Evolutionary conservation across 208 protist species (phyloP).

Genomic region (Balamuthia mandrillaris): DNA sequence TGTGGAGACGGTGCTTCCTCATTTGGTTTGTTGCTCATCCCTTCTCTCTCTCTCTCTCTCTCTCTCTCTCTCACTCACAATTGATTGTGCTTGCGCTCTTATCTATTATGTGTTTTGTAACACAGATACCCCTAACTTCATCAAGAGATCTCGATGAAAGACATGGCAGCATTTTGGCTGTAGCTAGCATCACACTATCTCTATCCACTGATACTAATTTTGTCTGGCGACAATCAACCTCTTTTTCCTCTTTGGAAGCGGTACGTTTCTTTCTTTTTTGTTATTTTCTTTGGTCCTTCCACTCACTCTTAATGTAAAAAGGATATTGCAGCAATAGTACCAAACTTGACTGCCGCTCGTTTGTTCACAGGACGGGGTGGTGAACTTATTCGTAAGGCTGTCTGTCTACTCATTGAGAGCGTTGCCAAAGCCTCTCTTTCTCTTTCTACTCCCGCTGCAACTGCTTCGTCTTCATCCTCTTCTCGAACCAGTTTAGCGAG

Average conservation of each 20-base stretch:
- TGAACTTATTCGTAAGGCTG: slow-evolving; percentile 81
- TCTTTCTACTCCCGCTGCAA: slow-evolving; percentile 76
- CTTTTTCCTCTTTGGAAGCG: too few species aligned
- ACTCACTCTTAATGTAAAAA: not conserved
- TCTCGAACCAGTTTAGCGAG: too few species aligned
- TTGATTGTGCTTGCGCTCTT: too few species aligned
- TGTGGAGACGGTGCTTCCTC: not conserved
- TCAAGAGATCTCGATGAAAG: slow-evolving; percentile 73
- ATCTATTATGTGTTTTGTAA: too few species aligned
- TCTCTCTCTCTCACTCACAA: too few species aligned
- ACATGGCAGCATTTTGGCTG: slow-evolving; percentile 84
- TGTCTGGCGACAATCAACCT: too few species aligned
- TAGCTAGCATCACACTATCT: slow-evolving; percentile 79
- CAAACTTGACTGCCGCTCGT: slow-evolving; percentile 81
- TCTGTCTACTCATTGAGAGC: slow-evolving; percentile 81
- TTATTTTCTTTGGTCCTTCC: not conserved
- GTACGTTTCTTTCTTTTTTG: too few species aligned
- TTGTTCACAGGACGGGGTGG: slow-evolving; percentile 90
- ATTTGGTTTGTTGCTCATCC: not conserved
- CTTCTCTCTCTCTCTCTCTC: too few species aligned
- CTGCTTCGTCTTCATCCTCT: too few species aligned
- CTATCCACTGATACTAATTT: too few species aligned
- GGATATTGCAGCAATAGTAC: slow-evolving; percentile 69
- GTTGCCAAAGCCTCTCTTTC: slow-evolving; percentile 70
- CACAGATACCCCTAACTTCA: not conserved